Base-by-base conservation (phyloP, 2,329 filamentous ascomycete species). In the Clarireedia paspali region DNA sequence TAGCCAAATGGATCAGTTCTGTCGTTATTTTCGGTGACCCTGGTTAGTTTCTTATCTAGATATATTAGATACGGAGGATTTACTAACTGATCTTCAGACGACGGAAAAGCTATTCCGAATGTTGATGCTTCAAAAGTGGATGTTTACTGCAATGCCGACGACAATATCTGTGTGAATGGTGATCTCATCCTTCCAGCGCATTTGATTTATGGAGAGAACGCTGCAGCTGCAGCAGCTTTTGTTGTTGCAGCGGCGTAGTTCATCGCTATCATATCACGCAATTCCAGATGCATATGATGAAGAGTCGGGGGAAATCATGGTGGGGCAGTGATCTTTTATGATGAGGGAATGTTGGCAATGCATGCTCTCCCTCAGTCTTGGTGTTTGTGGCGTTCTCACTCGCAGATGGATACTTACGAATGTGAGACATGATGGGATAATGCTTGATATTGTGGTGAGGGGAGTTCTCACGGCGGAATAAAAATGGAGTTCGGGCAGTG, bases 131-230 rank as follows among this genome's bases (percentile, higher is more conserved):
- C 59, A 2, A 66, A 70, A 54, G 62, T 67, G 2, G 59, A 76
- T 62, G 75, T 77, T 20, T 73, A 76, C 39, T 82, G 79, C 57
- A 73, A 76, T 30, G 47, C 60, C 3, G 78, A 75, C 0, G 79
- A 82, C 60, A 68, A 74, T 9, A 78, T 82, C 5, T 82, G 79
- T 57, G 53, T 66, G 4, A 75, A 77, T 36, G 74, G 74, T 0
- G 63, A 73, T 23, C 68, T 74, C 52, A 64, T 74, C 5, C 64
- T 73, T 23, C 70, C 68, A 6, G 61, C 72, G 6, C 75, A 77
- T 65, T 53, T 72, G 36, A 66, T 65, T 2, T 78, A 78, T 58
- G 69, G 63, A 1, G 24, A 47, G 3, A 58, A 73, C 64, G 73
- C 70, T 0, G 57, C 59, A 4, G 65, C 65, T 7, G 73, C 73